A percentile compares a stretch with the other conserved stretches of the same genome.
Conservation (phyloP, 768 basidiomycete species). For the Phylloporus arenicola region DNA sequence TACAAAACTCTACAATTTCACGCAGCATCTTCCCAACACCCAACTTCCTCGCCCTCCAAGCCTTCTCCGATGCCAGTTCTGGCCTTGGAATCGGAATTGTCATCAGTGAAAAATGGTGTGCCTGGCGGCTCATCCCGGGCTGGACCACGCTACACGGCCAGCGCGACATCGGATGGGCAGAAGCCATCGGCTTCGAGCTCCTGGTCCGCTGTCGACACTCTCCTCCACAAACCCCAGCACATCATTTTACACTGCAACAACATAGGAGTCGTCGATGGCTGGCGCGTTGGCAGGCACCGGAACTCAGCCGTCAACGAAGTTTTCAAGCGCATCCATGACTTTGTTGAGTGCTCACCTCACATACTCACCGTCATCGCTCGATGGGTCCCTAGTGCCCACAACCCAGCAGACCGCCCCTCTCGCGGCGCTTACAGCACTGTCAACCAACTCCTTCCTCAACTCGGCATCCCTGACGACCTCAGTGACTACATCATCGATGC, state of each 20-base stretch:
- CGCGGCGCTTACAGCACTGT: background rate
- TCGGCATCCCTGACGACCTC: too few species aligned
- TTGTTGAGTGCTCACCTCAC: background rate
- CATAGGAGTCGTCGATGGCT: background rate
- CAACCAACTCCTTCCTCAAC: background rate
- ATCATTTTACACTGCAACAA: background rate
- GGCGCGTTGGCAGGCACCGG: background rate
- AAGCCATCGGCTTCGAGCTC: background rate
- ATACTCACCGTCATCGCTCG: too few species aligned
- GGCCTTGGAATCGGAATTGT: background rate
- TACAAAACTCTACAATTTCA: too few species aligned
- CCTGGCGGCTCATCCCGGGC: background rate
- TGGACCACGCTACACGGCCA: background rate
- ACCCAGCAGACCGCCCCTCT: background rate
- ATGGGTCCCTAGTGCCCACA: background rate
- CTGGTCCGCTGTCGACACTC: background rate
- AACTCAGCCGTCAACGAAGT: too few species aligned
- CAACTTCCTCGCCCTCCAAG: fast-evolving
- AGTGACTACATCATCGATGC: too few species aligned
- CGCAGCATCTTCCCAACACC: background rate
- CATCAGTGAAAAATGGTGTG: background rate
- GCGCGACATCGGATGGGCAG: background rate
- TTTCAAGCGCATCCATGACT: too few species aligned
- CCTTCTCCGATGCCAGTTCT: background rate
- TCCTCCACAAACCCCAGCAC: background rate